Conservation (phyloP, 495 filamentous ascomycete genomes). For the Podospora anserina region DNA sequence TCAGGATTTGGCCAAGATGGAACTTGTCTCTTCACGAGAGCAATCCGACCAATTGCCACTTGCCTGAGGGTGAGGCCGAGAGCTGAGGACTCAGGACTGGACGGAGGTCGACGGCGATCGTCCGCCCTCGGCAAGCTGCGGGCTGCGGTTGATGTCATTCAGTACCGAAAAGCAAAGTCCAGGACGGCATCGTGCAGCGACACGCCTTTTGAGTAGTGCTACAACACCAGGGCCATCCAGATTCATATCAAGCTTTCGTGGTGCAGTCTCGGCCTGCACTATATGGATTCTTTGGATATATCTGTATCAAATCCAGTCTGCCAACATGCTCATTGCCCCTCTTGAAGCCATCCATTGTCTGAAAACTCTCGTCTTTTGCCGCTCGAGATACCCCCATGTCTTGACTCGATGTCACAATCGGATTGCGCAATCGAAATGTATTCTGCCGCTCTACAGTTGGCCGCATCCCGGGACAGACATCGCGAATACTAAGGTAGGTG, state of each 20-base stretch:
- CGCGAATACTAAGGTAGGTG: background rate
- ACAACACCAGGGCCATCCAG: background rate
- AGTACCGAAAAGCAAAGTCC: background rate
- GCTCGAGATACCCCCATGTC: no score
- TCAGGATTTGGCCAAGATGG: background rate
- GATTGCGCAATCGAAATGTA: background rate
- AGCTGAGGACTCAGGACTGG: background rate
- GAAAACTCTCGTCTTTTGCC: no score
- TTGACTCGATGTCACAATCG: background rate
- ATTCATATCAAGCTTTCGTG: no score
- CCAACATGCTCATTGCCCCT: no score
- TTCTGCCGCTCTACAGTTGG: background rate
- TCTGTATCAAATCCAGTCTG: no score
- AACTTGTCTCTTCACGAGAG: background rate
- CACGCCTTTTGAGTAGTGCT: background rate
- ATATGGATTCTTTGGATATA: no score
- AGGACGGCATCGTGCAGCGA: background rate
- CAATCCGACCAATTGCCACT: background rate
- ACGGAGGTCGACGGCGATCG: background rate
- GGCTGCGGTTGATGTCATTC: background rate
- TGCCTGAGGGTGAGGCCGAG: background rate
- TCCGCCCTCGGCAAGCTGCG: background rate
- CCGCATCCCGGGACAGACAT: background rate
- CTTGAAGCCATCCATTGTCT: no score
- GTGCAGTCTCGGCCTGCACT: no score